A percentile compares a stretch with the other conserved stretches of the same genome.
These are phyloP conservation scores for Alternaria sp. DNA, from an alignment of 2,329 filamentous ascomycete genomes.

Conservation along the genomic window DNA sequence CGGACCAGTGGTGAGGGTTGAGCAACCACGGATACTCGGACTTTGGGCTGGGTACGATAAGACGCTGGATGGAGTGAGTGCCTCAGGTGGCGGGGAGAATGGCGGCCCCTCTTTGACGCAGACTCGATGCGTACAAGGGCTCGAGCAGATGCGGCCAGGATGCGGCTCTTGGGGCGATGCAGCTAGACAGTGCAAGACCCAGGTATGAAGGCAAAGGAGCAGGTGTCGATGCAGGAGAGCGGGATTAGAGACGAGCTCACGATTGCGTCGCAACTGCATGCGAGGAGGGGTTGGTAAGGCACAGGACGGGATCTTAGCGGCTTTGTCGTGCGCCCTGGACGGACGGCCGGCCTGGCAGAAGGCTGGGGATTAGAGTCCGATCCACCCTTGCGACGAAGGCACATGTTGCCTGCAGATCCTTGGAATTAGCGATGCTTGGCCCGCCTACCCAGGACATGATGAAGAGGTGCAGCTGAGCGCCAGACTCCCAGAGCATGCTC, in stretches of 20 bases:
- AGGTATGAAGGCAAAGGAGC: constrained; percentile 30
- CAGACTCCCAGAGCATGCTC: constrained; percentile 4
- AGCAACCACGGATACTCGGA: constrained; percentile 42
- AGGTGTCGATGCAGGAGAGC: constrained; percentile 32
- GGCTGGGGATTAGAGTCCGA: constrained; percentile 44
- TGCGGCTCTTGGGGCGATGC: constrained; percentile 36
- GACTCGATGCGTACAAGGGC: constrained; percentile 41
- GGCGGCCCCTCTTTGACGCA: constrained; percentile 35
- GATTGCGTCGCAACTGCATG: constrained; percentile 43
- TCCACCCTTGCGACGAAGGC: constrained; percentile 35
- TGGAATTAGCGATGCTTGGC: constrained; percentile 20
- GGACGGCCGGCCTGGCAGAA: constrained; percentile 32
- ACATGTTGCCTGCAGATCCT: constrained; percentile 31
- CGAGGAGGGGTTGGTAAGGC: constrained; percentile 40
- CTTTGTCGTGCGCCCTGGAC: constrained; percentile 39
- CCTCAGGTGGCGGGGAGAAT: constrained; percentile 34
- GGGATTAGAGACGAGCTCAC: constrained; percentile 38
- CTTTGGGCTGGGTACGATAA: constrained; percentile 39
- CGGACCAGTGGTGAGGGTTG: constrained; percentile 31
- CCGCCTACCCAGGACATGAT: constrained; percentile 16
- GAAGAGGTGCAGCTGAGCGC: constrained; percentile 20
- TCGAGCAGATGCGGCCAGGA: constrained; percentile 38
- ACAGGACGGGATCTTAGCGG: constrained; percentile 37
- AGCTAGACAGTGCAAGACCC: constrained; percentile 35
- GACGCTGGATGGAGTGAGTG: constrained; percentile 28